Conservation (phyloP, 257 asterid species). For the Asclepias syriaca region DNA sequence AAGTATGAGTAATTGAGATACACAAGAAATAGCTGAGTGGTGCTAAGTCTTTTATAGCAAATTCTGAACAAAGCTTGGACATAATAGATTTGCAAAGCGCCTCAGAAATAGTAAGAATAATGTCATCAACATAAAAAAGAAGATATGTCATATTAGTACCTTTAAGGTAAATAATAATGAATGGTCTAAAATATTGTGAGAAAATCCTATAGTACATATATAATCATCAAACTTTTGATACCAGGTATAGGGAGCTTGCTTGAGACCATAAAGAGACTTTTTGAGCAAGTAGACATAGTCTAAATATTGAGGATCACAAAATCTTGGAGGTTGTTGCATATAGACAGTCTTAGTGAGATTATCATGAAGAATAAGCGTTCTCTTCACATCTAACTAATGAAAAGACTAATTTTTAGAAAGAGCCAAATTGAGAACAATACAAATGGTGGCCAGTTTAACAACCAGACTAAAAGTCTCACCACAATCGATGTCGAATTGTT, state of each 20-base stretch:
- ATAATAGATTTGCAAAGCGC: not conserved
- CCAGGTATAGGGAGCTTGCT: not conserved
- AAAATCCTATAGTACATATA: not conserved
- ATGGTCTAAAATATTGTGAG: not conserved
- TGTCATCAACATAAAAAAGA: not conserved
- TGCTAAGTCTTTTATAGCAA: not conserved
- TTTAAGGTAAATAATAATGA: not conserved
- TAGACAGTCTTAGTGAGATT: not conserved
- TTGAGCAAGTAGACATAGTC: not conserved
- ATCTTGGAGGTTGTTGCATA: not conserved
- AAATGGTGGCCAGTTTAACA: no score
- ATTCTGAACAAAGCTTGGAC: not conserved
- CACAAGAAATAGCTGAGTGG: not conserved
- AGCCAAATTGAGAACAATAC: no score
- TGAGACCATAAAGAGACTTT: not conserved
- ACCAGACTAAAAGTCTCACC: no score
- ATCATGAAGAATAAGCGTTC: not conserved
- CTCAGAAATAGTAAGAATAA: not conserved
- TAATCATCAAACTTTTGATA: not conserved
- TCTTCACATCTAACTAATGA: not conserved
- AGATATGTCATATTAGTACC: not conserved
- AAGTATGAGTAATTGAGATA: no score
- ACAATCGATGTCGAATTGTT: no score
- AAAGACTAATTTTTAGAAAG: no score
- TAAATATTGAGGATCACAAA: not conserved